Conservation (phyloP, 108 stramenopile genomes). For the Discostella stelligeroides region DNA sequence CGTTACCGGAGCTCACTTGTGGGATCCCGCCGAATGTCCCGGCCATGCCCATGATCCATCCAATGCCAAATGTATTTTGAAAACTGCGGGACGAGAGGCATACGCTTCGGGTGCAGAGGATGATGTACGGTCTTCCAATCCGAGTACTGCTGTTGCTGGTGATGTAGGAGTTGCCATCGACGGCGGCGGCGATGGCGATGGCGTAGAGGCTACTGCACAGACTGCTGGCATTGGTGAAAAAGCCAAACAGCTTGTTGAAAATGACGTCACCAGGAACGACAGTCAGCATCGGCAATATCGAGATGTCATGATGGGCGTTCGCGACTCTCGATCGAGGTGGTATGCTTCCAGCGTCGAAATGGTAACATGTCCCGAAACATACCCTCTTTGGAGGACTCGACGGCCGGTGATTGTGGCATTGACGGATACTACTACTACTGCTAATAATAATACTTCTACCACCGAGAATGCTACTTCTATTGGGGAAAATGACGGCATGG, state of each 20-base stretch:
- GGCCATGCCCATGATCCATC: conserved; percentile 11
- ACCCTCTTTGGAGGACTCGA: conserved; percentile 52
- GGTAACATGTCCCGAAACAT: conserved; percentile 50
- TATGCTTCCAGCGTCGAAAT: conserved; percentile 40
- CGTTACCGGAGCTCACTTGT: conserved; percentile 36
- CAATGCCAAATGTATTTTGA: conserved; percentile 16
- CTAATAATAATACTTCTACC: no score
- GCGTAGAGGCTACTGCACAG: no score
- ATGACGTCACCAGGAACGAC: not conserved
- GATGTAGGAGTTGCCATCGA: conserved; percentile 11
- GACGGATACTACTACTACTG: conserved; percentile 10
- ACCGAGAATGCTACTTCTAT: no score
- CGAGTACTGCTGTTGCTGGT: conserved; percentile 4
- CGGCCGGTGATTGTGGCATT: conserved; percentile 38
- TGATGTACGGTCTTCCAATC: not conserved
- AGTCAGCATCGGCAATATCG: not conserved
- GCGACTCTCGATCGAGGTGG: conserved; percentile 24
- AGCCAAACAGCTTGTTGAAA: no score
- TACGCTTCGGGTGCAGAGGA: conserved; percentile 8
- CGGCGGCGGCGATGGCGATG: not conserved
- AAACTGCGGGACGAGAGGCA: conserved; percentile 11
- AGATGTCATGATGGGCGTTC: conserved; percentile 1
- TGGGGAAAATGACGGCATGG: no score
- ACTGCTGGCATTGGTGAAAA: no score
- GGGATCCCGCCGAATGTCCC: conserved; percentile 29